Evolutionary conservation across 2,329 filamentous ascomycete species (phyloP), one percentile per base, ranked within the genome.

Genomic region (Diaporthe longicolla): DNA sequence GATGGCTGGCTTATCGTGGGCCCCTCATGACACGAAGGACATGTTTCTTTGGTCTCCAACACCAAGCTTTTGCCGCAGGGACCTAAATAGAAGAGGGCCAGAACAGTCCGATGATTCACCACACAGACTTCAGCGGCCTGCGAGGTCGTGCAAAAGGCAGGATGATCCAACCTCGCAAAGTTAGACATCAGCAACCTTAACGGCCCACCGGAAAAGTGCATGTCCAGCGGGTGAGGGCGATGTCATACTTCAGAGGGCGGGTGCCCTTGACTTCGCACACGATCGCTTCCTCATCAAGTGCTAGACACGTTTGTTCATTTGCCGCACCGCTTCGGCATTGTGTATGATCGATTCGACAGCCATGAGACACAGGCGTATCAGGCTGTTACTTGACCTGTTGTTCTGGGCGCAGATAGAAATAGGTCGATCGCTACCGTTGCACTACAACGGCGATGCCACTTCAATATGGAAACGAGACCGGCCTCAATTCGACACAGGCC

Each of bases 401-500:
- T 26, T 66, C 13, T 66, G 45, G 63, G 63, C 45, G 9, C 63
- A 66, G 13, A 15, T 66, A 2, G 29, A 66, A 15, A 66, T 29
- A 52, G 29, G 63, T 2, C 63, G 13, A 11, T 19, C 63, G 10
- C 29, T 66, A 29, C 63, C 63, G 19, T 7, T 52, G 21, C 15
- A 37, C 45, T 37, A 66, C 55, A 6, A 26, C 29, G 11, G 5
- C 45, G 19, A 48, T 48, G 45, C 45, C 17, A 21, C 7, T 21
- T 9, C 19, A 21, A 3, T 37, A 26, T 19, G 1, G 32, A 71
- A 52, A 50, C 35, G 70, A 26, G 55, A 71, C 32, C 19, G 54
- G 19, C 66, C 66, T 1, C 70, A 71, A 10, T 90, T 90, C 77
- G 78, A 80, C 13, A 79, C 89, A 57, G 90, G 89, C 8, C 84